Base-by-base conservation (phyloP, 371 early-diverging fungal species). In the Mucor mucedo region DNA sequence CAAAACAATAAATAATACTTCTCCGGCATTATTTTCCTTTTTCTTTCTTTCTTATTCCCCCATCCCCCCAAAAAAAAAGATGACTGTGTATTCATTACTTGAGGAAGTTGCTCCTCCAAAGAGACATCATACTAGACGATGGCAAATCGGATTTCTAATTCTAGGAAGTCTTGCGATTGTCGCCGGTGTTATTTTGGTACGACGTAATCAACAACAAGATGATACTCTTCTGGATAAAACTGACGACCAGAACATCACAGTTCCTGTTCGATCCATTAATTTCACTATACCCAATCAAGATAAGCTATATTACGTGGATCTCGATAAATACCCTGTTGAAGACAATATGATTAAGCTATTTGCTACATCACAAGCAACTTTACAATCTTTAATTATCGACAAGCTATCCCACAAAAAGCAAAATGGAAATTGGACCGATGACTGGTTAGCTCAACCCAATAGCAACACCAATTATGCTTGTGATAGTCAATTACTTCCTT, bases 261-360 rank as follows among this genome's bases (percentile, higher is more conserved):
- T 32, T 11, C 61, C 66, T 7, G 38, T 5, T 11, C 30, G 62
- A 53, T 61, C 28, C 7, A 61, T 66, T 32, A 39, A 50, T 21
- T 62, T 66, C 39, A 38, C 41, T 39, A 35, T 66, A 11, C 61
- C 66, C 7, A 52, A 40, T 14, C 57, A 57, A 38, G 16, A 61
- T 21, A 30, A 53, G 10, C 42, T 21, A 3, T 62, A 56, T 30
- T 62, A 54, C 40, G 33, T 67, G 32, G 68, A 69, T 33, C 42
- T 69, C 6, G 62, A 62, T 28, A 65, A 54, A 48, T 71, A 71
- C 44, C 53, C 67, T 13, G 30, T 71, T 39, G 71, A 71, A 54
- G 67, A 63, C 16, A 52, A 63, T n/a, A 21, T 71, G 3, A 28
- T 16, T 30, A 10, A 33, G 16, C 44, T 44, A 2, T 44, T 44